phyloP scores from a whole-genome alignment of 2,329 filamentous ascomycete species.

The Cyphellophora attinorum region DNA sequence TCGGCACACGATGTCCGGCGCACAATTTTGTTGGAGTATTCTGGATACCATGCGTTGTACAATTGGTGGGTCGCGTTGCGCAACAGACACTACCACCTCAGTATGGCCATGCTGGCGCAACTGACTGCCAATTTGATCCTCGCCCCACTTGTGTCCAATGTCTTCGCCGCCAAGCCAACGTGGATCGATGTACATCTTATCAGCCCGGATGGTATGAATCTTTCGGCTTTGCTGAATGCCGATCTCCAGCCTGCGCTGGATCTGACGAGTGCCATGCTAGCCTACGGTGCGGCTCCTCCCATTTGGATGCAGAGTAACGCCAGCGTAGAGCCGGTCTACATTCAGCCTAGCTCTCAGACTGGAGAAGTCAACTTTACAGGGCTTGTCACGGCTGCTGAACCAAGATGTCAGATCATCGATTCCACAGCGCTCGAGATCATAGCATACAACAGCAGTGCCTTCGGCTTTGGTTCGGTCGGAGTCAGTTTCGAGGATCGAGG shows the following conservation, averaged over 20 bases:
- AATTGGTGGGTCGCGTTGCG: not conserved
- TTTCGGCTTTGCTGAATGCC: not conserved
- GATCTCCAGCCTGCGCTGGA: not conserved
- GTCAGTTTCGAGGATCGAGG: conserved; percentile 1
- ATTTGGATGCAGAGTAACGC: conserved; percentile 1
- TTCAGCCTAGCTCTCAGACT: not conserved
- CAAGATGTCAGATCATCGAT: not conserved
- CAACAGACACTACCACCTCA: conserved; percentile 1
- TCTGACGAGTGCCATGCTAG: not conserved
- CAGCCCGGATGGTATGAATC: not conserved
- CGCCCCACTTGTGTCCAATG: conserved; percentile 1
- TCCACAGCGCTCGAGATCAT: not conserved
- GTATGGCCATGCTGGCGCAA: conserved; percentile 1
- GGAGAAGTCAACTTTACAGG: not conserved
- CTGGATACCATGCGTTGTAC: not conserved
- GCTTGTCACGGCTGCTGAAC: not conserved
- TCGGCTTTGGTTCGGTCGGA: not conserved
- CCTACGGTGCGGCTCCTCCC: not conserved
- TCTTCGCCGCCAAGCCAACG: not conserved
- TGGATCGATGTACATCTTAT: not conserved
- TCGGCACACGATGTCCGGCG: conserved; percentile 1
- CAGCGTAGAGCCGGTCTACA: not conserved
- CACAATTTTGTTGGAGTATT: conserved; percentile 1
- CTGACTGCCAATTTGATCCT: conserved; percentile 1
- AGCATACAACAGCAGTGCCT: not conserved